Percentiles rank a stretch among this genome's conserved stretches.
Conservation (phyloP, 805 yeast genomes). For the Candida parachauliodes region DNA sequence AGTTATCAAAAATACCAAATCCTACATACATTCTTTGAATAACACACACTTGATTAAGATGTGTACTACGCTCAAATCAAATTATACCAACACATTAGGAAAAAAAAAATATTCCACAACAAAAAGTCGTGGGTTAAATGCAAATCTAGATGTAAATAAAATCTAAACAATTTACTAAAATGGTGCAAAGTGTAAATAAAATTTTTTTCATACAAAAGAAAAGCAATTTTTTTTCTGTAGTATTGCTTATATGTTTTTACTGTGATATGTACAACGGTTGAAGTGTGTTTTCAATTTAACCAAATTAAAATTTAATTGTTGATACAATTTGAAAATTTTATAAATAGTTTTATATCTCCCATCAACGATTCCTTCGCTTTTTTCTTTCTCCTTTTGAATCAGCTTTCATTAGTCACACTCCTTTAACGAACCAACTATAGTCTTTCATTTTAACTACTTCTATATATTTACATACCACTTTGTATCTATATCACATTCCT, state of each 20-base stretch:
- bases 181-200: not conserved
- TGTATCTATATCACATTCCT: slow-evolving; percentile 2
- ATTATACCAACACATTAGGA: too few relatives aligned
- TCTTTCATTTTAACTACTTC: slow-evolving; percentile 9
- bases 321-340: slow-evolving; percentile 2
- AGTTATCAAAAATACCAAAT: too few relatives aligned
- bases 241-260: not conserved
- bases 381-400: too few relatives aligned
- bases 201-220: too few relatives aligned
- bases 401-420: too few relatives aligned
- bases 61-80: too few relatives aligned
- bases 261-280: not conserved
- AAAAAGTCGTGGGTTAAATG: too few relatives aligned
- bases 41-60: too few relatives aligned
- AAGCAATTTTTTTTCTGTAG: not conserved
- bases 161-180: not conserved
- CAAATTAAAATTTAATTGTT: slow-evolving; percentile 2
- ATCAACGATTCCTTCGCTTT: too few relatives aligned
- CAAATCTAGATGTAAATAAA: not conserved
- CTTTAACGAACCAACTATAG: slow-evolving; percentile 10
- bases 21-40: too few relatives aligned
- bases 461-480: too few relatives aligned
- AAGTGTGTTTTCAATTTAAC: slow-evolving; percentile 6
- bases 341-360: not conserved
- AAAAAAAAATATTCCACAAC: too few relatives aligned